phyloP scores from a whole-genome alignment of 1,284 basidiomycete genomes.

The Violaceomyces palustris region DNA sequence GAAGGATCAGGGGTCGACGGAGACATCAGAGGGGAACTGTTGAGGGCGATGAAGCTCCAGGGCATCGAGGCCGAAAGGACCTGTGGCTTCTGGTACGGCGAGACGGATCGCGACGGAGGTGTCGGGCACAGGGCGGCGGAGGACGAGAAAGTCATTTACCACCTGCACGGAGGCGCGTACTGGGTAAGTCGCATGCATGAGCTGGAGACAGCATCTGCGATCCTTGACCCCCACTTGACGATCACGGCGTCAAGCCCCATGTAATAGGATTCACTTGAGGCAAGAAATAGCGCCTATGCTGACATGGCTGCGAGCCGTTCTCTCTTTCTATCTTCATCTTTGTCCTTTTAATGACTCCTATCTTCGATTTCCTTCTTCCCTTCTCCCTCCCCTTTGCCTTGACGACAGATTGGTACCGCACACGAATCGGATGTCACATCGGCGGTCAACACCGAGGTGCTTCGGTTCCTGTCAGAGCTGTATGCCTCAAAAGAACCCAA shows the following conservation, averaged over 20 bases:
- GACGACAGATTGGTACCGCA: conserved; percentile 32
- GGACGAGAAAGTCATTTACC: conserved; percentile 41
- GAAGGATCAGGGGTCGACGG: too few relatives aligned
- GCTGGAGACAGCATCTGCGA: too few relatives aligned
- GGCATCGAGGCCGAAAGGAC: conserved; percentile 17
- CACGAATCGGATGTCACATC: conserved; percentile 41
- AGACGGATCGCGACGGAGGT: conserved; percentile 7
- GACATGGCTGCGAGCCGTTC: too few relatives aligned
- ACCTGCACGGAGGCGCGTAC: conserved; percentile 48
- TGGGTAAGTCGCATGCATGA: conserved; percentile 25
- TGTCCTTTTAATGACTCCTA: too few relatives aligned
- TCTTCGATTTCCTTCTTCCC: too few relatives aligned
- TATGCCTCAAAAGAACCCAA: conserved; percentile 4
- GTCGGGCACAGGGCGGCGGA: conserved; percentile 22
- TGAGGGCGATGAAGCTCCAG: conserved; percentile 33
- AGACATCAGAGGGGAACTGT: conserved; percentile 38
- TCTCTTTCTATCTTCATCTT: too few relatives aligned
- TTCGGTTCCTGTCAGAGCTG: conserved; percentile 30
- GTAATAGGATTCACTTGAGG: too few relatives aligned
- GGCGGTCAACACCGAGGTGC: conserved; percentile 33
- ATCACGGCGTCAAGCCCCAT: too few relatives aligned
- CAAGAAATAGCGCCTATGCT: too few relatives aligned
- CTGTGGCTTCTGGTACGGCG: conserved; percentile 45
- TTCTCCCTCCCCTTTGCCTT: too few relatives aligned
- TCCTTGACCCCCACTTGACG: too few relatives aligned